Evolutionary conservation across 257 asterid genomes (phyloP).

Genomic region (Osmanthus fragrans): DNA sequence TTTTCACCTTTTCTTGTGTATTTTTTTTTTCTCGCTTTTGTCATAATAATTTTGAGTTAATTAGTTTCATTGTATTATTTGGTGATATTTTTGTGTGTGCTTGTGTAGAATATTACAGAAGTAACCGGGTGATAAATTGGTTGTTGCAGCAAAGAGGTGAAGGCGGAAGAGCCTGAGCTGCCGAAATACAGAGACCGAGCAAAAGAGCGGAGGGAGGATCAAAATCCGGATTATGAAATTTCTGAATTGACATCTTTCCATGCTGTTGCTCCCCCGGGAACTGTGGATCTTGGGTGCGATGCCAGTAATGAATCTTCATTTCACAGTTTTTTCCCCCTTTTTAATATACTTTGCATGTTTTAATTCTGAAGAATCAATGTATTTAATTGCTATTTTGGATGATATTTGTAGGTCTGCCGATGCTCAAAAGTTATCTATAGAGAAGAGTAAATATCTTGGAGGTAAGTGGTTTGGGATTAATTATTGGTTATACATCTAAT

Average conservation of each 20-base stretch:
- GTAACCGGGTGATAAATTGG: constrained; percentile 19
- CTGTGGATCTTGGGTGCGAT: constrained; percentile 65
- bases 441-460: constrained; percentile 99
- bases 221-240: constrained; percentile 89
- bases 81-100: neutral
- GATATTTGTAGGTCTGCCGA: constrained; percentile 69
- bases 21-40: too few species aligned
- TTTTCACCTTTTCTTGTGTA: too few species aligned
- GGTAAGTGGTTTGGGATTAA: constrained; percentile 43
- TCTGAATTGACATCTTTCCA: constrained; percentile 83
- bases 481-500: neutral
- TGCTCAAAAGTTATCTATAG: constrained; percentile 92
- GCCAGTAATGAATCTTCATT: neutral
- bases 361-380: neutral
- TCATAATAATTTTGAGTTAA: too few species aligned
- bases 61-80: too few species aligned
- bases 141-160: constrained; percentile 77
- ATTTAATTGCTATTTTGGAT: constrained; percentile 4
- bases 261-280: constrained; percentile 97
- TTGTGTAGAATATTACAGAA: neutral
- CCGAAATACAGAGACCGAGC: constrained; percentile 94
- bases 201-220: constrained; percentile 93
- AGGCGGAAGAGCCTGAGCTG: constrained; percentile 74
- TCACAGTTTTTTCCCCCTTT: neutral
- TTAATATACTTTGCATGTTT: neutral